Evolutionary conservation across 1,139 yeast species (phyloP).

Genomic region (Hansenula lynferdii): DNA sequence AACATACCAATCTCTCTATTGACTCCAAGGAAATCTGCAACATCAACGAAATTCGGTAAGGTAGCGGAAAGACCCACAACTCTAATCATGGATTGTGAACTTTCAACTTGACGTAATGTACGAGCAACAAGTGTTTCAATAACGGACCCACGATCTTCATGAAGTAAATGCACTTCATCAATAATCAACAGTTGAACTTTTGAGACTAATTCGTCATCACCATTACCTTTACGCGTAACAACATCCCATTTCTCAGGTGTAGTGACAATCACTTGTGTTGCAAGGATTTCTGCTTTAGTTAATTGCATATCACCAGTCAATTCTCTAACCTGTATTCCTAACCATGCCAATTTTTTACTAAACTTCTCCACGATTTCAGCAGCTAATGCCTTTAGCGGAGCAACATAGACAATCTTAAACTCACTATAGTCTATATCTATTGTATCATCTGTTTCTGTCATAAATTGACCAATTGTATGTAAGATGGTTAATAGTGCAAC

Average conservation of each 20-base stretch:
- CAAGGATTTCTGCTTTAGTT: conserved; percentile 73
- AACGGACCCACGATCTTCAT: conserved; percentile 98
- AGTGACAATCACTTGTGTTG: conserved; percentile 89
- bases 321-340: conserved; percentile 83
- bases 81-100: conserved; percentile 89
- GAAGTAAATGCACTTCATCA: conserved; percentile 94
- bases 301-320: conserved; percentile 97
- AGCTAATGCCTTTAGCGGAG: conserved; percentile 94
- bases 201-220: conserved; percentile 82
- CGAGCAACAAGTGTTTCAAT: conserved; percentile 95
- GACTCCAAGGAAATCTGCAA: conserved; percentile 92
- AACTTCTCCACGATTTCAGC: conserved; percentile 96
- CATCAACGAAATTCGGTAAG: conserved; percentile 88
- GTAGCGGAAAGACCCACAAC: conserved; percentile 98
- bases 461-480: conserved; percentile 67
- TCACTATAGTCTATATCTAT: conserved; percentile 72
- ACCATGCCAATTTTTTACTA: conserved; percentile 70
- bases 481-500: conserved; percentile 85
- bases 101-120: conserved; percentile 90
- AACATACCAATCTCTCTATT: conserved; percentile 88
- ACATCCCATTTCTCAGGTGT: conserved; percentile 99
- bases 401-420: conserved; percentile 90
- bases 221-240: conserved; percentile 77
- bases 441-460: conserved; percentile 42
- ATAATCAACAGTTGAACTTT: conserved; percentile 83